Percentiles rank a stretch among this genome's conserved stretches.
Evolutionary conservation across 1,284 basidiomycete genomes (phyloP).

Genomic region (Pulchroboletus neoregius): DNA sequence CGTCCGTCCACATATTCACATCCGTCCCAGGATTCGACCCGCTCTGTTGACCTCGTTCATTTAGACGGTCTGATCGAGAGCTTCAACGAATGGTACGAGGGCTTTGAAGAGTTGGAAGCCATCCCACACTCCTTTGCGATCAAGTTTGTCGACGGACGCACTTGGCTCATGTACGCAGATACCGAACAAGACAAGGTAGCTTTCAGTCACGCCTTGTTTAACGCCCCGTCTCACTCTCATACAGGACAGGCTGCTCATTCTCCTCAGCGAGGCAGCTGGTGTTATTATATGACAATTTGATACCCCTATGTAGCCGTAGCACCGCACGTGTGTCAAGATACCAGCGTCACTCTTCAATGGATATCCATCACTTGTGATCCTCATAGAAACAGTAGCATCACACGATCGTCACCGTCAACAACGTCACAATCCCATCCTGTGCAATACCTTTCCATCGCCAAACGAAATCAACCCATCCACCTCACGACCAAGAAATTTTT

Average conservation of each 20-base stretch:
- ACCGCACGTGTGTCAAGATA: conserved; percentile 13
- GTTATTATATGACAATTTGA: conserved; percentile 24
- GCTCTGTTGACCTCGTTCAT: conserved; percentile 46
- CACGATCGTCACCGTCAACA: conserved; percentile 44
- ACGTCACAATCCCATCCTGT: conserved; percentile 43
- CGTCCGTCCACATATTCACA: conserved; percentile 2
- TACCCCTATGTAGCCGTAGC: conserved; percentile 23
- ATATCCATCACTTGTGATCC: too few species aligned
- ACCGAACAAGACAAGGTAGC: conserved; percentile 64
- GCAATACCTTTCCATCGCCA: conserved; percentile 37
- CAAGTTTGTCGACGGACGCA: conserved; percentile 49
- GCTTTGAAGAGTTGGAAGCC: conserved; percentile 67
- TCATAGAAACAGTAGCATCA: too few species aligned
- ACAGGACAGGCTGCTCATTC: conserved; percentile 29
- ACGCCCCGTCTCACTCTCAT: conserved; percentile 6
- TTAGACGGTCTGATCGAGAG: conserved; percentile 45
- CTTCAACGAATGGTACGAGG: conserved; percentile 65
- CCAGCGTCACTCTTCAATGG: conserved; percentile 8
- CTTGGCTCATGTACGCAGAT: conserved; percentile 65
- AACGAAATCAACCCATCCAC: too few species aligned
- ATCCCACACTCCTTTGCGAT: conserved; percentile 69
- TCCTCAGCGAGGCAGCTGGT: conserved; percentile 32
- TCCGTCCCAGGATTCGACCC: conserved; percentile 43
- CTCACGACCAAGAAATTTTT: too few species aligned
- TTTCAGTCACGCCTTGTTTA: neutral